Percentiles rank a stretch among this genome's conserved stretches.
phyloP scores from a whole-genome alignment of 2,329 filamentous ascomycete genomes.

The Magnaporthiopsis incrustans region DNA sequence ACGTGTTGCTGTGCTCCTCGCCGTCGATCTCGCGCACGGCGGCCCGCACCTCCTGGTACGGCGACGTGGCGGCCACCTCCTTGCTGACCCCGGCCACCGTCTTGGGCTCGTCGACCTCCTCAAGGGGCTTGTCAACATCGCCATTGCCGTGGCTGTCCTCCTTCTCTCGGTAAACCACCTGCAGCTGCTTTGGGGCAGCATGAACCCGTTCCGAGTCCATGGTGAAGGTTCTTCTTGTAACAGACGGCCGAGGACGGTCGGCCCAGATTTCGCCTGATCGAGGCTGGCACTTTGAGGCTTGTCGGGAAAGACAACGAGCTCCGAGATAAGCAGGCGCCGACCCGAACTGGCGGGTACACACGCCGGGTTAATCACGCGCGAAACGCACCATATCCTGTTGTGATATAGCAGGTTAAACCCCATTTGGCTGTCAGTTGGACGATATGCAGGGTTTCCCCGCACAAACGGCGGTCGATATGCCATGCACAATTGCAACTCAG shows the following conservation, averaged over 20 bases:
- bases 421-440: background rate
- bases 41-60: constrained; percentile 58
- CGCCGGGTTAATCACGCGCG: background rate
- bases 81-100: constrained; percentile 26
- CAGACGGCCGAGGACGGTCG: no score
- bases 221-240: background rate
- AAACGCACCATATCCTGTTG: background rate
- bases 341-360: background rate
- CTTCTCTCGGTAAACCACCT: background rate
- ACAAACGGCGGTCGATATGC: no score
- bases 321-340: background rate
- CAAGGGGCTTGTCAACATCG: background rate
- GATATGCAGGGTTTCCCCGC: background rate
- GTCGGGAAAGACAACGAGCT: background rate
- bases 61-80: constrained; percentile 43
- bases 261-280: background rate
- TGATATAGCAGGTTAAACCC: background rate
- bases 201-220: background rate
- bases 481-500: background rate
- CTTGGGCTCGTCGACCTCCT: constrained; percentile 11
- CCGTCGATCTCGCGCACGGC: constrained; percentile 58
- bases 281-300: background rate
- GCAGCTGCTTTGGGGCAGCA: background rate
- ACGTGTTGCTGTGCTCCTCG: constrained; percentile 56
- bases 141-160: no score